Evolutionary conservation across 2,329 filamentous ascomycete species (phyloP).

Genomic region (Drechslerella dactyloides): DNA sequence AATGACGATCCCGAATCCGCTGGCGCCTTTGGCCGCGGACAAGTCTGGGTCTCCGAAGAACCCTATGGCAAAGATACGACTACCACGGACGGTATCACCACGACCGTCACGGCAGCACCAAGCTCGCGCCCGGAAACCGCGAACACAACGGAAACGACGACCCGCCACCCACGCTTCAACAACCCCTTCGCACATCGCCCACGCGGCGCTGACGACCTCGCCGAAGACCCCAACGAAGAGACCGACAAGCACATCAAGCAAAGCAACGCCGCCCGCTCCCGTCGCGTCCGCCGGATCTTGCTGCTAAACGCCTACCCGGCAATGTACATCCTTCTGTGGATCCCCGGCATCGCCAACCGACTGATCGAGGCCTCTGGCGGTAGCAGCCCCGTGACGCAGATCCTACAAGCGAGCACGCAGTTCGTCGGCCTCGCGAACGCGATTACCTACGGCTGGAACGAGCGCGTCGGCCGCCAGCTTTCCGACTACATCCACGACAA

Average conservation of each 20-base stretch:
- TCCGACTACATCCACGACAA: conserved; percentile 25
- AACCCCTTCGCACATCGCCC: conserved; percentile 46
- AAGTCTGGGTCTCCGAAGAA: conserved; percentile 38
- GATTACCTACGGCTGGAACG: conserved; percentile 59
- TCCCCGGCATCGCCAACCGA: conserved; percentile 58
- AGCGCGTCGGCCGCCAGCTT: conserved; percentile 53
- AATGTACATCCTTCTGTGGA: conserved; percentile 58
- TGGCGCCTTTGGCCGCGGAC: conserved; percentile 10
- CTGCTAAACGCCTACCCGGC: conserved; percentile 59
- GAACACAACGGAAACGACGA: conserved; percentile 18
- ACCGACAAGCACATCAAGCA: conserved; percentile 23
- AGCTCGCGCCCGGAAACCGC: conserved; percentile 18
- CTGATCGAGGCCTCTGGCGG: conserved; percentile 55
- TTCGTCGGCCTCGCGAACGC: conserved; percentile 59
- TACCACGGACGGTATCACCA: conserved; percentile 18
- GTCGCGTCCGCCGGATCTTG: conserved; percentile 56
- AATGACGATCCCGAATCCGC: conserved; percentile 21
- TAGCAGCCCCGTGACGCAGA: conserved; percentile 52
- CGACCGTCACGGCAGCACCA: neutral
- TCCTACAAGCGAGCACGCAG: conserved; percentile 58
- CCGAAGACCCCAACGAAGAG: conserved; percentile 12
- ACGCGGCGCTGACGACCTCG: conserved; percentile 19
- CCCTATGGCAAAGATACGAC: conserved; percentile 20
- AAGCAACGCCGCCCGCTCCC: conserved; percentile 33
- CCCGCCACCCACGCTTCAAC: conserved; percentile 26